phyloP scores from a whole-genome alignment of 495 filamentous ascomycete genomes.

The Alectoria sarmentosa region DNA sequence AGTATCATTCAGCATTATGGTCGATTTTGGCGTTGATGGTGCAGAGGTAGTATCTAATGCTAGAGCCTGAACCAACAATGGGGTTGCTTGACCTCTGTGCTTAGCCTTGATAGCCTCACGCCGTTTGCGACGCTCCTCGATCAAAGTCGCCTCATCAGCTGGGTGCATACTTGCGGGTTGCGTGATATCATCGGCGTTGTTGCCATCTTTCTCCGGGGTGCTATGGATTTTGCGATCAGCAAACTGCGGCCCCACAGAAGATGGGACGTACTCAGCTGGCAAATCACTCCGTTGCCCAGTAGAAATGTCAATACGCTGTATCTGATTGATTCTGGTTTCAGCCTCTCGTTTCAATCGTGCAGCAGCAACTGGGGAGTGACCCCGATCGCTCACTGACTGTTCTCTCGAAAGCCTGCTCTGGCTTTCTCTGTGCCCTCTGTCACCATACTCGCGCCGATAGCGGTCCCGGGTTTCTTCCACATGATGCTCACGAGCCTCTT shows the following conservation, averaged over 20 bases:
- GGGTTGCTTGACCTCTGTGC: constrained; percentile 63
- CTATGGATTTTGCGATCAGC: constrained; percentile 19
- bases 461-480: background rate
- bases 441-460: constrained; percentile 8
- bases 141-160: constrained; percentile 68
- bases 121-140: constrained; percentile 78
- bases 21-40: constrained; percentile 42
- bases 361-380: constrained; percentile 48
- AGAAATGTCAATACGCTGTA: constrained; percentile 37
- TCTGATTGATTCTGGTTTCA: constrained; percentile 60
- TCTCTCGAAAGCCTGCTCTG: constrained; percentile 41
- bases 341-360: constrained; percentile 51
- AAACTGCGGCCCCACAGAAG: background rate
- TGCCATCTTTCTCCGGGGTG: constrained; percentile 10
- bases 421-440: constrained; percentile 20
- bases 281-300: constrained; percentile 23
- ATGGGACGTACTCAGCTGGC: constrained; percentile 38
- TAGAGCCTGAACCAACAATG: constrained; percentile 70
- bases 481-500: constrained; percentile 3
- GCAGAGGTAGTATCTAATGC: constrained; percentile 53
- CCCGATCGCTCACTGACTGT: constrained; percentile 64
- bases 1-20: constrained; percentile 14
- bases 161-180: constrained; percentile 36
- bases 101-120: constrained; percentile 87
- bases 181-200: constrained; percentile 28